Percentiles rank a stretch among this genome's conserved stretches.
Evolutionary conservation across 164 flowering plant genomes (phyloP).

Genomic region (Sextonia rubra): DNA sequence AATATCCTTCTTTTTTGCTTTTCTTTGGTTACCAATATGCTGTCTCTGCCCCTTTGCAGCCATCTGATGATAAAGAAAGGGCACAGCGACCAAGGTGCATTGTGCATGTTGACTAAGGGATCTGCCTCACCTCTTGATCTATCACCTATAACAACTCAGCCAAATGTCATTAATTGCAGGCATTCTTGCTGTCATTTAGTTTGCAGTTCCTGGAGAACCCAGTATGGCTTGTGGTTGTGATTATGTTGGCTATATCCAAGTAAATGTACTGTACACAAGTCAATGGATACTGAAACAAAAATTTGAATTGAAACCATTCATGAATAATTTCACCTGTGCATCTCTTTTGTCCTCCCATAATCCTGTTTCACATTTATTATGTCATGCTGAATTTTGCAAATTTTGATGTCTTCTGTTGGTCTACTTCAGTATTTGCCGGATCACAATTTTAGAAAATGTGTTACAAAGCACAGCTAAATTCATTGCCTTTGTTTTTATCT

Average conservation of each 20-base stretch:
- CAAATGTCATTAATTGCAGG: background rate
- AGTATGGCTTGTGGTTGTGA: background rate
- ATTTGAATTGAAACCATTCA: background rate
- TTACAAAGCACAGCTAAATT: no score
- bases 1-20: background rate
- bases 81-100: slow-evolving; percentile 31
- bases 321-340: background rate
- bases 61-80: slow-evolving; percentile 27
- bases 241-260: background rate
- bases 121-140: background rate
- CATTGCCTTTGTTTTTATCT: no score
- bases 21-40: background rate
- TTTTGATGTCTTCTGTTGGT: no score
- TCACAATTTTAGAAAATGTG: no score
- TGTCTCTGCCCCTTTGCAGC: slow-evolving; percentile 29
- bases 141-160: background rate
- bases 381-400: no score
- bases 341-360: no score
- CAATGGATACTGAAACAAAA: background rate
- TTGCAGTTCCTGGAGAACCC: background rate
- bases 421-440: no score
- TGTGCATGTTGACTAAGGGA: slow-evolving; percentile 28
- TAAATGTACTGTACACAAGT: background rate
- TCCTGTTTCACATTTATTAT: no score
- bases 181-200: background rate